Percentiles rank a stretch among this genome's conserved stretches.
Evolutionary conservation across 2,329 filamentous ascomycete species (phyloP).

Genomic region (Nemania diffusa): DNA sequence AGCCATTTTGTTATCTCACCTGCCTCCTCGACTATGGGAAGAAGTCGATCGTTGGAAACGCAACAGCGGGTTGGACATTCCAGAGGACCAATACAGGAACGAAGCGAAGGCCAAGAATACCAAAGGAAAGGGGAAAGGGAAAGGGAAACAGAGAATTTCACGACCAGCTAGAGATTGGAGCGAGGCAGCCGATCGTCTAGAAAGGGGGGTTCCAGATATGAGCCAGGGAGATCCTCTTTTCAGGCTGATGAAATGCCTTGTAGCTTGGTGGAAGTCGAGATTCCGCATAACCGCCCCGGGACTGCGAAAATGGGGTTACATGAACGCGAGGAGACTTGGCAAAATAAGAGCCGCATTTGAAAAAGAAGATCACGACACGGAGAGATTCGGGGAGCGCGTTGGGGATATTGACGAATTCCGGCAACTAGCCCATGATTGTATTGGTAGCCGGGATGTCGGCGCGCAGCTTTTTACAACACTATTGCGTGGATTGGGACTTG

Average conservation of each 20-base stretch:
- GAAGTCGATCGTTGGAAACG: constrained; percentile 79
- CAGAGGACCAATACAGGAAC: constrained; percentile 51
- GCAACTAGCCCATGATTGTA: constrained; percentile 72
- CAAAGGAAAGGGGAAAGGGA: constrained; percentile 50
- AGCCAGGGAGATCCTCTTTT: constrained; percentile 86
- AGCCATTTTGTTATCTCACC: constrained; percentile 76
- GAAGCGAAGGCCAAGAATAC: constrained; percentile 53
- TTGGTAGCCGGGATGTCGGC: constrained; percentile 87
- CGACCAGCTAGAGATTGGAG: constrained; percentile 74
- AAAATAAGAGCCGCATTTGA: constrained; percentile 77
- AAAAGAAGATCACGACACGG: constrained; percentile 68
- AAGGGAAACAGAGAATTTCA: constrained; percentile 44
- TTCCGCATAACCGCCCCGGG: constrained; percentile 83
- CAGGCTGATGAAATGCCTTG: constrained; percentile 78
- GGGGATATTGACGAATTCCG: constrained; percentile 74
- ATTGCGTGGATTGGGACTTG: constrained; percentile 80
- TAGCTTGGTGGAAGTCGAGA: constrained; percentile 86
- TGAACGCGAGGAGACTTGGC: constrained; percentile 78
- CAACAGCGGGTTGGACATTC: constrained; percentile 69
- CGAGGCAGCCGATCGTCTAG: constrained; percentile 72
- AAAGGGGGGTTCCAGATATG: constrained; percentile 77
- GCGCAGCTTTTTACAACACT: constrained; percentile 91
- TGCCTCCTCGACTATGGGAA: constrained; percentile 74
- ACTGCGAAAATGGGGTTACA: constrained; percentile 89
- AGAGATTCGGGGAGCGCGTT: constrained; percentile 81